Evolutionary conservation across 2,329 filamentous ascomycete species (phyloP), one percentile per base, ranked within the genome.

Genomic region (Neophaeococcomyces aloes): DNA sequence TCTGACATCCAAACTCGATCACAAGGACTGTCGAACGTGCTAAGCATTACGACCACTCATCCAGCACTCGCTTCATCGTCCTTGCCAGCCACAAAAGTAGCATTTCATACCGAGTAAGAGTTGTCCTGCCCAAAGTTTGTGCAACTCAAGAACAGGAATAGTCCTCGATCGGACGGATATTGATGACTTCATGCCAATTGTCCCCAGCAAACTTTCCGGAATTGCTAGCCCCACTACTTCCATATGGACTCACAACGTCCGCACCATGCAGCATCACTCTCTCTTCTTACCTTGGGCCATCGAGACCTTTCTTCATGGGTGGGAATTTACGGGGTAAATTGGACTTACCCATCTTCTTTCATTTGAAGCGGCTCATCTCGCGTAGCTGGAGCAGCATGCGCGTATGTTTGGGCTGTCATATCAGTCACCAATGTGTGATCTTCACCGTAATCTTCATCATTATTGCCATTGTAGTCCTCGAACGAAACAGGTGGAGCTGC

Each of bases 291-390:
- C 19, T 31, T 42, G 30, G 21, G 23, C 33, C 31, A 25, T 17
- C 31, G 18, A 35, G 10, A 42, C 31, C 31, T 33, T 5, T 15
- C 14, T 42, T n/a, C 15, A 14, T 8, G 14, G 14, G 18, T n/a
- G 39, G 4, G 31, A 8, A 34, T 14, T 7, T 8, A 32, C 19
- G 7, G 53, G 46, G 45, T 47, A 51, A 54, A 46, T 45, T 52
- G 39, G 44, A 78, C 86, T 88, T 80, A 93, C 86, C 86, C 86
- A 61, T 93, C 86, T 76, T 93, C 86, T 66, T 93, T 93, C 45
- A 88, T 84, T 48, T 80, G 82, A 49, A 83, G 67, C 35, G 59
- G 42, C 27, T 53, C 48, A 23, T 44, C 44, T 39, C 31, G 44
- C 7, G 18, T 29, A 14, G 23, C 29, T 18, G 17, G 15, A 15